A percentile compares a stretch with the other conserved stretches of the same genome.
Conservation (phyloP, 2,329 filamentous ascomycete species). For the Fusarium robinianum region DNA sequence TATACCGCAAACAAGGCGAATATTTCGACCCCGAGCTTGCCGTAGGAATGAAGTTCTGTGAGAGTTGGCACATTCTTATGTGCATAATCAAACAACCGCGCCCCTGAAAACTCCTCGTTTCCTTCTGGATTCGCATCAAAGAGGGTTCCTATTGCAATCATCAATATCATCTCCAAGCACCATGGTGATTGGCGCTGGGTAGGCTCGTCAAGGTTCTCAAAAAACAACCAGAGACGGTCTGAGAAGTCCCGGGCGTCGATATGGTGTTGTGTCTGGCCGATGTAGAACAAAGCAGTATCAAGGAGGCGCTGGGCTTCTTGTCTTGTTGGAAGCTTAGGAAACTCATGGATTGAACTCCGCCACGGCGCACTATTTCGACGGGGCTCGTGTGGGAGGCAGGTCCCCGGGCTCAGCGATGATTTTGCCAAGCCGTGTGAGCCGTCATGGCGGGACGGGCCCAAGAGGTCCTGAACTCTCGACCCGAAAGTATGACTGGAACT, state of each 20-base stretch:
- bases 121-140: slow-evolving; percentile 35
- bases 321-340: slow-evolving; percentile 29
- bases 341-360: slow-evolving; percentile 30
- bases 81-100: slow-evolving; percentile 32
- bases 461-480: slow-evolving; percentile 32
- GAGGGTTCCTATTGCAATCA: slow-evolving; percentile 33
- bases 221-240: slow-evolving; percentile 35
- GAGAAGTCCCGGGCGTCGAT: slow-evolving; percentile 35
- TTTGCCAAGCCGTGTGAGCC: slow-evolving; percentile 17
- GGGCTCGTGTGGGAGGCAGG: slow-evolving; percentile 22
- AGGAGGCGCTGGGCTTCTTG: slow-evolving; percentile 31
- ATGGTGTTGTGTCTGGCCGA: slow-evolving; percentile 36
- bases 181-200: slow-evolving; percentile 30
- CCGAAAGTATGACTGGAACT: slow-evolving; percentile 35
- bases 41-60: slow-evolving; percentile 34
- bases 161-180: slow-evolving; percentile 36
- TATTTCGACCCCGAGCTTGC: slow-evolving; percentile 38
- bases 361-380: slow-evolving; percentile 23
- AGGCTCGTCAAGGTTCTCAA: slow-evolving; percentile 30
- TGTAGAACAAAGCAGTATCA: slow-evolving; percentile 33
- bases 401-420: slow-evolving; percentile 24
- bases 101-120: slow-evolving; percentile 31
- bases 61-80: slow-evolving; percentile 36
- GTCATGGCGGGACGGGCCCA: slow-evolving; percentile 27
- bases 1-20: slow-evolving; percentile 36